These are phyloP conservation scores for Plantago lanceolata DNA, from an alignment of 305 asterid species.

Conservation along the genomic window DNA sequence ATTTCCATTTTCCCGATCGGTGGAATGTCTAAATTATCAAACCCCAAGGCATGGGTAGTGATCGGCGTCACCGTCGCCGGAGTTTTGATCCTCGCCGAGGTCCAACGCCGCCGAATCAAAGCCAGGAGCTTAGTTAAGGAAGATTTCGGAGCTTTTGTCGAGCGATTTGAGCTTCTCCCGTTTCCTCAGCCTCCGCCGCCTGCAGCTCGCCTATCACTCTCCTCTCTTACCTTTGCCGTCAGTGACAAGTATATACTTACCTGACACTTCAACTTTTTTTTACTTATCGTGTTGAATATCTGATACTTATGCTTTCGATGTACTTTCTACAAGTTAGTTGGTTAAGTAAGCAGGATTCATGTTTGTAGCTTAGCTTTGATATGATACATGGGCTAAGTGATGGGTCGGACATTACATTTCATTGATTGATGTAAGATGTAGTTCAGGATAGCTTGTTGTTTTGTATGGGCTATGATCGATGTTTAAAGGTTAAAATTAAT, in stretches of 20 bases:
- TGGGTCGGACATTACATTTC: no score
- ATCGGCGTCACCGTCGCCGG: slow-evolving; percentile 89
- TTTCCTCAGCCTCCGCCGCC: slow-evolving; percentile 95
- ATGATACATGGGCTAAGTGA: not conserved
- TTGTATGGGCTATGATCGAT: not conserved
- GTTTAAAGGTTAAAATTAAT: not conserved
- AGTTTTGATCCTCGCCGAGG: slow-evolving; percentile 71
- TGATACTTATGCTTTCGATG: not conserved
- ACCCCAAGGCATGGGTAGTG: slow-evolving; percentile 70
- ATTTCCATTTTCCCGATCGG: not conserved
- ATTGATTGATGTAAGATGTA: not conserved
- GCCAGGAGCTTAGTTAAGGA: slow-evolving; percentile 40
- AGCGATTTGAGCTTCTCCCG: slow-evolving; percentile 66
- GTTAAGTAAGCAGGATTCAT: not conserved
- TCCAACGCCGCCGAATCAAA: slow-evolving; percentile 64
- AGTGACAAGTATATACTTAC: slow-evolving; percentile 61
- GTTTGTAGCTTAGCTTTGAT: not conserved
- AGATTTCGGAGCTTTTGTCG: slow-evolving; percentile 80
- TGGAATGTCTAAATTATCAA: slow-evolving; percentile 52
- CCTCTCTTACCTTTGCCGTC: slow-evolving; percentile 72
- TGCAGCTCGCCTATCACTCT: slow-evolving; percentile 69
- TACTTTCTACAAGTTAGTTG: not conserved
- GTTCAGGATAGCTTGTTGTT: not conserved
- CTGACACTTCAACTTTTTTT: not conserved
- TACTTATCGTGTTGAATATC: not conserved